phyloP scores from a whole-genome alignment of 2,329 filamentous ascomycete genomes.

The Byssothecium circinans region DNA sequence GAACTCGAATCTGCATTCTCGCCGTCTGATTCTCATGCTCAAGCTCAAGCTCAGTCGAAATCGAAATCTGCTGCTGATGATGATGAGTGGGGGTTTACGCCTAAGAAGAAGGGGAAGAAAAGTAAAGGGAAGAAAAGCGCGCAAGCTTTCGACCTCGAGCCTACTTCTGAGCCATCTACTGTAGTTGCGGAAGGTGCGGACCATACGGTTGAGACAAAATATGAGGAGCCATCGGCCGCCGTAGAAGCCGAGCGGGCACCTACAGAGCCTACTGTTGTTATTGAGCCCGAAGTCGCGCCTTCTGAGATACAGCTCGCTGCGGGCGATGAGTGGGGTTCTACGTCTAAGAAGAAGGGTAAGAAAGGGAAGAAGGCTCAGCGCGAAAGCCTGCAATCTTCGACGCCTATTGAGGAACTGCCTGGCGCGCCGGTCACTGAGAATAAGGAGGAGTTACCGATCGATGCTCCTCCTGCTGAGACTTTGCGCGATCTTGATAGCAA shows the following conservation, averaged over 20 bases:
- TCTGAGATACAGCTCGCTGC: conserved; percentile 1
- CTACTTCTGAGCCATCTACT: background rate
- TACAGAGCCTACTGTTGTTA: background rate
- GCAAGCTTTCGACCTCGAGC: conserved; percentile 8
- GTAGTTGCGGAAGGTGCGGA: background rate
- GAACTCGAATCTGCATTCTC: too few relatives aligned
- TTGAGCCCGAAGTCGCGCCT: background rate
- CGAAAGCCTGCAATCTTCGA: conserved; percentile 18
- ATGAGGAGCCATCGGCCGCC: too few relatives aligned
- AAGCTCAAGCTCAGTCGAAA: too few relatives aligned
- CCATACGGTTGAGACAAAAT: too few relatives aligned
- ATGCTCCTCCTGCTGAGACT: background rate
- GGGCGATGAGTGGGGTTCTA: conserved; percentile 9
- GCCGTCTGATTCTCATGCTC: too few relatives aligned
- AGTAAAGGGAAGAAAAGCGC: conserved; percentile 29
- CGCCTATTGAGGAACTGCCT: conserved; percentile 8
- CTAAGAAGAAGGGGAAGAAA: conserved; percentile 30
- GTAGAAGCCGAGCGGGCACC: too few relatives aligned
- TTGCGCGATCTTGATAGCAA: background rate
- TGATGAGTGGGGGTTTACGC: conserved; percentile 11
- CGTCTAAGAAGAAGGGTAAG: conserved; percentile 29
- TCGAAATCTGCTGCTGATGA: background rate
- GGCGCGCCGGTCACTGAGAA: conserved; percentile 9
- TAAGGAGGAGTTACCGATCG: conserved; percentile 3
- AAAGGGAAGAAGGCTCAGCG: conserved; percentile 31